Base-by-base conservation (phyloP, 2,329 filamentous ascomycete genomes). In the Fusarium anthophilum region DNA sequence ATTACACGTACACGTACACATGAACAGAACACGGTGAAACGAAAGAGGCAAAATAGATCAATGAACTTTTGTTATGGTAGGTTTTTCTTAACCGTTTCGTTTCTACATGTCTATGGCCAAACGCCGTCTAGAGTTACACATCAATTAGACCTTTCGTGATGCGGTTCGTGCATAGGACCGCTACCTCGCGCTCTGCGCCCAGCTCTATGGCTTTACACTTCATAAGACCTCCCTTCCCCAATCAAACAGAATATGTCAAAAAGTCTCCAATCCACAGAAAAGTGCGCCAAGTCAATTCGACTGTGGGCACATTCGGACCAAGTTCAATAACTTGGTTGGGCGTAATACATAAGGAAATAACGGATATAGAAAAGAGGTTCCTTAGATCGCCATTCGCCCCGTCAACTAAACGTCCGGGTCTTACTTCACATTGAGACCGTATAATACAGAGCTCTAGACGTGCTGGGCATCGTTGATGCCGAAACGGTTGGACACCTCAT, bases 401-500 rank as follows among this genome's bases (percentile, higher is more conserved):
- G 72, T 73, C 71, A 76, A 77, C 75, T 70, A 66, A 79, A 77
- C 77, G 74, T 77, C 67, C 63, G 51, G 61, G 50, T 57, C 64
- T 66, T 74, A 65, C 63, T 65, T 75, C 72, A 67, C 66, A 63
- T 59, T 37, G 48, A 38, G 59, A 66, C 51, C 61, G 43, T 63
- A 57, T 56, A 65, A 75, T 69, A 71, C 62, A 63, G 59, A 56
- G 54, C 71, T 58, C 43, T 70, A 68, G 54, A 63, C 59, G 47
- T 74, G 77, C 66, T 72, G 73, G 28, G 69, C 66, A 47, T 79
- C 70, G 55, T 73, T 79, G 71, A 84, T 85, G 62, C 86, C 86
- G 62, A 89, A 84, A 79, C 86, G 87, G 77, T 82, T 85, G 69
- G 86, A 84, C 45, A 88, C 86, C 74, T 85, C 84, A 66, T 81